Evolutionary conservation across 257 asterid species (phyloP), one percentile per base, ranked within the genome.

Genomic region (Primulina tabacum): DNA sequence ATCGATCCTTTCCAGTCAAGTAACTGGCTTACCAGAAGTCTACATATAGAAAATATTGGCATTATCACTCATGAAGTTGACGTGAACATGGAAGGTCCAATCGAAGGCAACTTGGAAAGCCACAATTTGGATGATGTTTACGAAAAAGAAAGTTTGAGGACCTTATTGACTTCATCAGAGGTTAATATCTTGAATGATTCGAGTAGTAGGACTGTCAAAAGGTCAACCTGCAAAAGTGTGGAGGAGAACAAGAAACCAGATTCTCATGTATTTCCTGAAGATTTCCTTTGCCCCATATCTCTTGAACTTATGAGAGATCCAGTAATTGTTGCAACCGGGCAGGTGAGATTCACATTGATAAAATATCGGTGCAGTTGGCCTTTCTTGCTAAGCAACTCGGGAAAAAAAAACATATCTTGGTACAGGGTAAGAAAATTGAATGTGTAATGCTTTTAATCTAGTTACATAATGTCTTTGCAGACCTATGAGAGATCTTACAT

Each of bases 261-360:
- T 73, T 81, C 81, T 81, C 83, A 87, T 60, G 78, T 79, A 29
- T 78, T 89, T 75, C 99, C 96, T 3, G 90, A 80, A 18, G 99
- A 93, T 77, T 91, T 86, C 70, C 91, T 73, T 37, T 93, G 99
- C 77, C 99, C 99, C n/a, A 89, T 93, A 65, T 89, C 99, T 30
- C 96, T 93, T 65, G 99, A 93, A 72, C 85, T 93, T 62, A 90
- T 93, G 99, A 83, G 92, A 80, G 96, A 93, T 80, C 99, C 99
- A 1, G 99, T 93, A 55, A 87, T 90, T 79, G 97, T 89, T 50
- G 86, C 97, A 56, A 93, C 99, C 0, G 99, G 90, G 56, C 90
- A 85, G 86, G 90, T 85, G 67, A 64, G 50, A 24, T 61, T 73
- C 65, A 33, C 58, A 64, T 38, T 53, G 17, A 18, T 20, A 43